Conservation (phyloP, 2,329 filamentous ascomycete genomes). For the Lasiodiplodia gonubiensis region DNA sequence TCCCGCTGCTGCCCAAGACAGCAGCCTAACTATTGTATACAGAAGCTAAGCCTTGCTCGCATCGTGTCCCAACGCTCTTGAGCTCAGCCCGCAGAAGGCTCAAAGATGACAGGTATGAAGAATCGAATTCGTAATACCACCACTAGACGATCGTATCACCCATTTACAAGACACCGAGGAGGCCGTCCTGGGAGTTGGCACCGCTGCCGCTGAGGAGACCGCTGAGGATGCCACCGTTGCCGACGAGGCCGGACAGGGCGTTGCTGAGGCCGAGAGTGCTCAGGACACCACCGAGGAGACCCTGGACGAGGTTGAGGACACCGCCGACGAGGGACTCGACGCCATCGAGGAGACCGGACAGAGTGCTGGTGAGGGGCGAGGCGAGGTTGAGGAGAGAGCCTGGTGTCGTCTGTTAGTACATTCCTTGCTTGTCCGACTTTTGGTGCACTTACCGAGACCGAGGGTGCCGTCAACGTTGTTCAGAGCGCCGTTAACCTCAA, state of each 20-base stretch:
- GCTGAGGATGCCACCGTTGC: not conserved
- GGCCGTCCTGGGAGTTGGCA: not conserved
- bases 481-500: slow-evolving; percentile 26
- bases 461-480: slow-evolving; percentile 16
- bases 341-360: slow-evolving; percentile 17
- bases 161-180: slow-evolving; percentile 19
- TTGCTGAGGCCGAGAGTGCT: slow-evolving; percentile 12
- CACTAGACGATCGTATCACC: not conserved
- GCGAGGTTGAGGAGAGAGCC: slow-evolving; percentile 20
- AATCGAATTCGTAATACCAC: slow-evolving; percentile 1
- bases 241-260: slow-evolving; percentile 8
- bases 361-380: slow-evolving; percentile 12
- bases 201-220: slow-evolving; percentile 8
- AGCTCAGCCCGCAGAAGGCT: slow-evolving; percentile 2
- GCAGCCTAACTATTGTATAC: slow-evolving; percentile 7
- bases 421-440: not conserved
- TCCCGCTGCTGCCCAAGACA: not conserved
- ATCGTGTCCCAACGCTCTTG: slow-evolving; percentile 18
- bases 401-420: not conserved
- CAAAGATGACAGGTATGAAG: not conserved
- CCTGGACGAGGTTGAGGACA: slow-evolving; percentile 18
- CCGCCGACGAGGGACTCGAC: slow-evolving; percentile 14
- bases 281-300: slow-evolving; percentile 22
- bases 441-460: slow-evolving; percentile 24
- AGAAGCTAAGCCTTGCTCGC: slow-evolving; percentile 12